A percentile compares a stretch with the other conserved stretches of the same genome.
These are phyloP conservation scores for Clarireedia paspali DNA, from an alignment of 2,329 filamentous ascomycete genomes.

Conservation along the genomic window DNA sequence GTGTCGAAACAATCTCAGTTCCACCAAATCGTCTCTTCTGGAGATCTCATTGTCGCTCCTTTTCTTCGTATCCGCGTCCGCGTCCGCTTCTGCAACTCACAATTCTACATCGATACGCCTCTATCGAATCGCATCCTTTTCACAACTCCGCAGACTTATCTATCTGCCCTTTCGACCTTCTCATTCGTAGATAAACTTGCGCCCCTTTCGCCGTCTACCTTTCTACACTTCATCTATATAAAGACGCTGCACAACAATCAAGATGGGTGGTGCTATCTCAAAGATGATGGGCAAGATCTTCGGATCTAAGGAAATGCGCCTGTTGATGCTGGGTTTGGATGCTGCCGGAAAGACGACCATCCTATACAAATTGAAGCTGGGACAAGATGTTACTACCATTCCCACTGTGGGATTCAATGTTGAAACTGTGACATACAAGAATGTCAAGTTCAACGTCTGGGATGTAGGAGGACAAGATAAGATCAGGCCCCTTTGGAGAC, in stretches of 20 bases:
- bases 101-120: too few species aligned
- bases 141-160: background rate
- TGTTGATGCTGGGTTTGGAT: slow-evolving; percentile 96
- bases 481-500: slow-evolving; percentile 93
- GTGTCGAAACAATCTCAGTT: too few species aligned
- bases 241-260: background rate
- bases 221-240: background rate
- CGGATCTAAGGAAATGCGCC: slow-evolving; percentile 97
- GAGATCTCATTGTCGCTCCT: background rate
- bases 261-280: slow-evolving; percentile 87
- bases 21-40: background rate
- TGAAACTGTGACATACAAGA: slow-evolving; percentile 98
- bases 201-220: background rate
- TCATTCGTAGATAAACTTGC: background rate
- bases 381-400: slow-evolving; percentile 96
- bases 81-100: too few species aligned
- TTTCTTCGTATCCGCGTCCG: background rate
- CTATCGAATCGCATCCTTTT: too few species aligned
- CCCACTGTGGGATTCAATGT: slow-evolving; percentile 99
- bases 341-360: slow-evolving; percentile 99
- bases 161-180: background rate
- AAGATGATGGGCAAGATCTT: slow-evolving; percentile 99
- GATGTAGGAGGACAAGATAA: slow-evolving; percentile 99
- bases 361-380: slow-evolving; percentile 97
- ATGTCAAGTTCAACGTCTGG: slow-evolving; percentile 99